Percentiles rank a stretch among this genome's conserved stretches.
These are phyloP conservation scores for Candida chauliodis DNA, from an alignment of 805 yeast species.

Conservation along the genomic window DNA sequence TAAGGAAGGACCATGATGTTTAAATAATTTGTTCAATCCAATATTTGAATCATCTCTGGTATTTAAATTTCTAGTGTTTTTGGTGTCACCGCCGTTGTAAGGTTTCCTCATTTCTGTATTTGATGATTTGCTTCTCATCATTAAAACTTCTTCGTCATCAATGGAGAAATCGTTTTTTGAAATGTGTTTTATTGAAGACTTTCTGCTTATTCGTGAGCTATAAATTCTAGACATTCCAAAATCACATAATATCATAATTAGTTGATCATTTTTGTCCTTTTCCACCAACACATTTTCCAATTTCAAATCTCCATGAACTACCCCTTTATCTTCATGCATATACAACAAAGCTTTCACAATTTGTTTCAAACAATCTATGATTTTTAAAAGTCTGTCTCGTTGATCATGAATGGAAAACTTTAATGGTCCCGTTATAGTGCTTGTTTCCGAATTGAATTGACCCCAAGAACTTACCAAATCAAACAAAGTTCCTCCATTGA, in stretches of 20 bases:
- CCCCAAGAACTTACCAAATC: constrained; percentile 74
- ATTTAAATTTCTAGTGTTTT: constrained; percentile 16
- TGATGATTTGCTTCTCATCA: constrained; percentile 33
- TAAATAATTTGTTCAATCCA: constrained; percentile 23
- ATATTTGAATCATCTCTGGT: constrained; percentile 29
- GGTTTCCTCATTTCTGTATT: constrained; percentile 32
- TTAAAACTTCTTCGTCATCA: constrained; percentile 14
- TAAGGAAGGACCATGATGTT: constrained; percentile 30
- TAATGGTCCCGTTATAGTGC: constrained; percentile 24
- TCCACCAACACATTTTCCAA: constrained; percentile 75
- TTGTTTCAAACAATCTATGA: constrained; percentile 41
- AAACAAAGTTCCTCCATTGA: constrained; percentile 76
- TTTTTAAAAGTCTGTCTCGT: constrained; percentile 31
- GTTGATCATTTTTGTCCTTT: constrained; percentile 19
- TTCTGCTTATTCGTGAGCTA: constrained; percentile 24
- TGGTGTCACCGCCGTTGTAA: constrained; percentile 29
- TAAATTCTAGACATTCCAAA: constrained; percentile 72
- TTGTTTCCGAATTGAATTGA: constrained; percentile 26
- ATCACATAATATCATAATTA: constrained; percentile 66
- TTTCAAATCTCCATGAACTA: constrained; percentile 82
- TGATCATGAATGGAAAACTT: constrained; percentile 24
- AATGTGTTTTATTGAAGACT: constrained; percentile 11
- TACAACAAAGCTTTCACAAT: constrained; percentile 57
- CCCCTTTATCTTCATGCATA: constrained; percentile 50
- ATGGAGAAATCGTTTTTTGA: background rate